A percentile compares a stretch with the other conserved stretches of the same genome.
These are phyloP conservation scores for Sporothrix luriei DNA, from an alignment of 2,329 filamentous ascomycete species.

Conservation along the genomic window DNA sequence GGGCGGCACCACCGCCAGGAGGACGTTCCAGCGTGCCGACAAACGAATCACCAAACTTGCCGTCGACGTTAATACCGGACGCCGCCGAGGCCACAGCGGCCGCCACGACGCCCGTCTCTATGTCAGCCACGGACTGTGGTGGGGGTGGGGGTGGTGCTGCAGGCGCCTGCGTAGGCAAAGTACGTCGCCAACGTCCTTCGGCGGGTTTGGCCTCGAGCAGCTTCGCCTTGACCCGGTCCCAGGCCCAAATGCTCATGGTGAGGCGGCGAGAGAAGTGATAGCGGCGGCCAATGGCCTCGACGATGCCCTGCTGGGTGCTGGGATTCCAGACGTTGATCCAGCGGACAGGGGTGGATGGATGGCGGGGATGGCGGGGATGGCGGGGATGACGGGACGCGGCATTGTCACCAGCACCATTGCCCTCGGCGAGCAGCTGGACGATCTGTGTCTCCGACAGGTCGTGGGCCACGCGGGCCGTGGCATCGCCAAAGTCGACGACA, in stretches of 20 bases:
- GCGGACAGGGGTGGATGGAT: constrained; percentile 54
- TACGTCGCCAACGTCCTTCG: neutral
- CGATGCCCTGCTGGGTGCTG: constrained; percentile 57
- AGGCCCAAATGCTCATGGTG: constrained; percentile 61
- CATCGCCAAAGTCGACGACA: constrained; percentile 64
- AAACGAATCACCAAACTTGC: neutral
- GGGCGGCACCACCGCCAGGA: neutral
- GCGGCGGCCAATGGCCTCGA: constrained; percentile 58
- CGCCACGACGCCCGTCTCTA: constrained; percentile 23
- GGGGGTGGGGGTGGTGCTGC: neutral
- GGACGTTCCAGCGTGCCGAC: constrained; percentile 13
- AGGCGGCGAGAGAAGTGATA: constrained; percentile 72
- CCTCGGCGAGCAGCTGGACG: constrained; percentile 44
- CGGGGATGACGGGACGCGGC: constrained; percentile 36
- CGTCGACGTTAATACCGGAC: neutral
- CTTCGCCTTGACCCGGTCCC: constrained; percentile 36
- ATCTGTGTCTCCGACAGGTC: constrained; percentile 53
- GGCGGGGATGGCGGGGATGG: constrained; percentile 37
- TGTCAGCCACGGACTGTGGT: neutral
- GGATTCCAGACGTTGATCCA: constrained; percentile 80
- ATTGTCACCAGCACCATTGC: neutral
- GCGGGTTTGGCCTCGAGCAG: neutral
- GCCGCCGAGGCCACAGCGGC: neutral
- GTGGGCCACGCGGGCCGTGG: constrained; percentile 58
- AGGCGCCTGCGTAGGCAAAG: neutral